Base-by-base conservation (phyloP, 305 asterid species). In the Plantago rigida region DNA sequence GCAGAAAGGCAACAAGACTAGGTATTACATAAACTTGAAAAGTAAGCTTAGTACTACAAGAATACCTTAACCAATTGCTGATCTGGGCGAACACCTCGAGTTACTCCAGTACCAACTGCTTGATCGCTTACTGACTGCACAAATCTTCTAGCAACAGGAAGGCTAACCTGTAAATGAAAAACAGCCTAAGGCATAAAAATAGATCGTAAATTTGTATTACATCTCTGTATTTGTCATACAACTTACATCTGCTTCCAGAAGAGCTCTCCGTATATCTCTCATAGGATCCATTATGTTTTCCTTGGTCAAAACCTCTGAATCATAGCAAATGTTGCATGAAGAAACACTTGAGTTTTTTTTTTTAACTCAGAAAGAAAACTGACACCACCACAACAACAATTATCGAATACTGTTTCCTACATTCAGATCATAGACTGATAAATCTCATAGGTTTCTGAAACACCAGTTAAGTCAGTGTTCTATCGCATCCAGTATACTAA, bases 121-220 rank as follows among this genome's bases (percentile, higher is more conserved):
- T 82, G 83, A 45, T 92, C 97, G 29, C 89, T 89, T 22, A 92
- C 89, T 51, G 87, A 71, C 84, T 89, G 95, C 72, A 92, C 85
- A 76, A 92, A 92, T 76, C 99, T 83, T 80, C 94, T 86, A 61
- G 87, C 97, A 72, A 92, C 99, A 51, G 97, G 96, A 73, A 92
- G 96, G 73, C 99, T 91, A 70, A 91, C 98, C 98, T 91, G 92
- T 66, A 79, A 71, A 73, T 47, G 19, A 22, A 41, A 68, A 66
- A 44, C 59, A 31, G 51, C 49, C 63, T 61, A 59, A 66, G 70
- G 62, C 17, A 62, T 22, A 12, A 13, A 52, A 39, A 45, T 45
- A 41, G 39, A 54, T 50, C 47, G 53, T 22, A 69, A 66, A 41
- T 41, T 41, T 2, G 13, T 41, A 41, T 9, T 9, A 41, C 13